These are phyloP conservation scores for Centella asiatica DNA, from an alignment of 129 eudicot genomes.

Conservation along the genomic window DNA sequence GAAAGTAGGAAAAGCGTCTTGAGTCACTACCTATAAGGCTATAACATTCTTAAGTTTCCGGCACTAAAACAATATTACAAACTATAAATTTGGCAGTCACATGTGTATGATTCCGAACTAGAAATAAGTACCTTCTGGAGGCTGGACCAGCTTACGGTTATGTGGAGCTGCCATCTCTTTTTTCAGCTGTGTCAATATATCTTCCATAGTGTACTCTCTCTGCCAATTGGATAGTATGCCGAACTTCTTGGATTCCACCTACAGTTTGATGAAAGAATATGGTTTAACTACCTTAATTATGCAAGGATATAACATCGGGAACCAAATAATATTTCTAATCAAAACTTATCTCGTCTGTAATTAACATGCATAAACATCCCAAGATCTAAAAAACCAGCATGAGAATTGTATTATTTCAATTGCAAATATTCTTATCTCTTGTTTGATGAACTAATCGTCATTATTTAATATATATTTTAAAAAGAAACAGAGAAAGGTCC, in stretches of 20 bases:
- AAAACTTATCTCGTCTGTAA: neutral
- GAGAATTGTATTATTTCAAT: too few species aligned
- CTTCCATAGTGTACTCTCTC: conserved; percentile 70
- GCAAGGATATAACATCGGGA: neutral
- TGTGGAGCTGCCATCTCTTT: conserved; percentile 65
- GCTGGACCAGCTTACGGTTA: conserved; percentile 69
- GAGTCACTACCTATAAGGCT: neutral
- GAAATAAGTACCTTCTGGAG: conserved; percentile 60
- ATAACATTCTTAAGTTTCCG: neutral
- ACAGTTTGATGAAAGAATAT: neutral
- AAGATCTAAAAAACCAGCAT: too few species aligned
- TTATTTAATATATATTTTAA: too few species aligned
- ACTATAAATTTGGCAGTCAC: conserved; percentile 16
- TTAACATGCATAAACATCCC: too few species aligned
- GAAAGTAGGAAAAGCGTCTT: conserved; percentile 8
- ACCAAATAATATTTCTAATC: neutral
- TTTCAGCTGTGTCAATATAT: conserved; percentile 49
- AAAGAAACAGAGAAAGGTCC: too few species aligned
- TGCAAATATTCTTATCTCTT: too few species aligned
- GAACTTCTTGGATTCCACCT: conserved; percentile 68
- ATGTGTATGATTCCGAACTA: conserved; percentile 19
- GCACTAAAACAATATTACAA: conserved; percentile 12
- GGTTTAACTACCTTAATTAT: neutral
- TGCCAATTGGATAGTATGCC: conserved; percentile 63
- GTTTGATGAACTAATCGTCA: too few species aligned